Base-by-base conservation (phyloP, 164 flowering plant genomes). In the Chimonanthus praecox region DNA sequence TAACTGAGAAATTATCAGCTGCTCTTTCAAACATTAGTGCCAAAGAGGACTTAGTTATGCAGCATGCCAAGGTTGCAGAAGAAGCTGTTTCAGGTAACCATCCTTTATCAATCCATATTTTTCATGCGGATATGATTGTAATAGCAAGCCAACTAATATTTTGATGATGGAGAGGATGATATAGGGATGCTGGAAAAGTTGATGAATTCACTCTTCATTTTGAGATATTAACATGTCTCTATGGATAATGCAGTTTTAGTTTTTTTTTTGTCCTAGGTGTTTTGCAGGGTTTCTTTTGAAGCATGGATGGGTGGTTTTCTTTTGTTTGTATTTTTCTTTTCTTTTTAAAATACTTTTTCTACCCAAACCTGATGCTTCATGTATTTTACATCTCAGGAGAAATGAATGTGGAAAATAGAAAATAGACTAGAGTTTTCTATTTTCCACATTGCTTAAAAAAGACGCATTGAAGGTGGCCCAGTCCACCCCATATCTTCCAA, bases 21-120 rank as follows among this genome's bases (percentile, higher is more conserved):
- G 97, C 97, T 70, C 88, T 90, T 73, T 77, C 81, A 47, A 89
- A 87, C 77, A 85, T 88, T 64, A 88, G 85, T 72, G 97, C 90
- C 15, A 87, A 88, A 77, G 89, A 88, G 74, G 89, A 87, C 71
- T 72, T 87, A 72, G 89, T 87, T n/a, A 85, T 84, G 78, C 92
- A 88, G 74, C 88, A 88, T 79, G 82, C 85, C n/a, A 87, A 81
- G 79, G 92, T 88, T 78, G 89, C 92, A 58, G 92, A 88, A 78
- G 92, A 88, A 80, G 92, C 92, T 67, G 87, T 88, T 51, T 75
- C 86, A 76, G 91, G 91, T 88, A 78, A 65, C 4, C 45, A 8
- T 33, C 18, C 13, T 45, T 47, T 16, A 47, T 68, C 10, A 7
- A 10, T 8, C 70, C 15, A 7, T 68, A 13, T 69, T 50, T 33